A percentile compares a stretch with the other conserved stretches of the same genome.
These are phyloP conservation scores for Ziziphus jujuba DNA, from an alignment of 306 rosid genomes.

Conservation along the genomic window DNA sequence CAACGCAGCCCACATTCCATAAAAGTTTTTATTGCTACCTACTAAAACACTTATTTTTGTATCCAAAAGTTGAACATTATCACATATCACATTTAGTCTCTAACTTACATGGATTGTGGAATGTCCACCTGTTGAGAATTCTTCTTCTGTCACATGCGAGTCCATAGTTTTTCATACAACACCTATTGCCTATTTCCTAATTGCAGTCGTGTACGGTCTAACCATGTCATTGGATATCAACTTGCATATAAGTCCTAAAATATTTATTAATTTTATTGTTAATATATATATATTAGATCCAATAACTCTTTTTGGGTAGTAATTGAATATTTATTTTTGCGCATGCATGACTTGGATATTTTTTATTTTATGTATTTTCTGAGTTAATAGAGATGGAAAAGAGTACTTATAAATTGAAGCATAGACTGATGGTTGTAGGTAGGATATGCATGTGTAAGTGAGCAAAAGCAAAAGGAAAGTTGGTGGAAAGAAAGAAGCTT, in stretches of 20 bases:
- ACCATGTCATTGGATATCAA: too few species aligned
- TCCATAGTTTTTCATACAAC: background rate
- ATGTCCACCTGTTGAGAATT: conserved; percentile 4
- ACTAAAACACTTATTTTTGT: conserved; percentile 33
- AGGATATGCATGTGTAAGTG: background rate
- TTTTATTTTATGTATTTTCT: too few species aligned
- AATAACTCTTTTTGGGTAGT: too few species aligned
- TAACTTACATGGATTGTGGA: conserved; percentile 15
- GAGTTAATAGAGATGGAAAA: background rate
- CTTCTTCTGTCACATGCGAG: background rate
- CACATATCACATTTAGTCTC: background rate
- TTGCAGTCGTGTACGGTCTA: background rate
- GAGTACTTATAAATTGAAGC: conserved; percentile 24
- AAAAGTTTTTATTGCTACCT: conserved; percentile 18
- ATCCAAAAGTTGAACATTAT: conserved; percentile 17
- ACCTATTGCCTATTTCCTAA: background rate
- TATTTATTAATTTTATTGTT: too few species aligned
- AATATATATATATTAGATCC: too few species aligned
- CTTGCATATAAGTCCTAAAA: too few species aligned
- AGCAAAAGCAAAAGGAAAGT: conserved; percentile 10
- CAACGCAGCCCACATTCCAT: conserved; percentile 39
- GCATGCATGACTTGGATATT: too few species aligned
- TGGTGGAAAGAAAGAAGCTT: conserved; percentile 17
- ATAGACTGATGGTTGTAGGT: background rate
- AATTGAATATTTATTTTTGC: too few species aligned